Evolutionary conservation across 768 basidiomycete species (phyloP).

Genomic region (Pisolithus orientalis): DNA sequence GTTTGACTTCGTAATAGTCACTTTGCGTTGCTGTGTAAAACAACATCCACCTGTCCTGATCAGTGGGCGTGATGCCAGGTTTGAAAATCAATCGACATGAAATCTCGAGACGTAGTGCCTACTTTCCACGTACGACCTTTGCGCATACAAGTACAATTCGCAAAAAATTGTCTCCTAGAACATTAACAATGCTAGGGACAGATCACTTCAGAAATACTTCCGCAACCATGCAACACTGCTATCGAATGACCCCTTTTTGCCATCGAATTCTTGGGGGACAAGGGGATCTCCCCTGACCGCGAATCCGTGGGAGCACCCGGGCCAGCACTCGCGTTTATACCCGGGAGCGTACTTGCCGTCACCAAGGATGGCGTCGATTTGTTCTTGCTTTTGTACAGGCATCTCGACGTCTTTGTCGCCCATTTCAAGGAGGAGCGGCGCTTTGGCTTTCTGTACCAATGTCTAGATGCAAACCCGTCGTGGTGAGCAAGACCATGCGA

Average conservation of each 20-base stretch:
- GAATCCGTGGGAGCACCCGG: constrained; percentile 42
- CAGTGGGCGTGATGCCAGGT: too few species aligned
- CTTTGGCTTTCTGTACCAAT: constrained; percentile 27
- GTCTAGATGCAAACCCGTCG: constrained; percentile 14
- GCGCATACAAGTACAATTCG: too few species aligned
- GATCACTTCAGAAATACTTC: constrained; percentile 20
- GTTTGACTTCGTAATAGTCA: too few species aligned
- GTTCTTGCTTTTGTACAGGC: constrained; percentile 25
- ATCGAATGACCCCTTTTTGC: constrained; percentile 37
- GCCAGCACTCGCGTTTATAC: constrained; percentile 30
- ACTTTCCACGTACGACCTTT: too few species aligned
- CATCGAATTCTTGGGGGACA: constrained; percentile 25
- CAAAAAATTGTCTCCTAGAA: too few species aligned
- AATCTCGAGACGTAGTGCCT: too few species aligned
- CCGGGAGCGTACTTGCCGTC: constrained; percentile 32
- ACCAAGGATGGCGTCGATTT: constrained; percentile 34
- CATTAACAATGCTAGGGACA: too few species aligned
- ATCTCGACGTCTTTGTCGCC: constrained; percentile 31
- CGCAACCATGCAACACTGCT: constrained; percentile 30
- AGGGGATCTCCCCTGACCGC: constrained; percentile 35
- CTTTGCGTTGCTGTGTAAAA: too few species aligned
- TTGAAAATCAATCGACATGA: too few species aligned
- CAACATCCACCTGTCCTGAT: too few species aligned
- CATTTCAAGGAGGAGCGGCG: constrained; percentile 39
- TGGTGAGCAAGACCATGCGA: background rate